Evolutionary conservation across 805 yeast species (phyloP), one percentile per base, ranked within the genome.

Genomic region (Saccharomycopsis capsularis): DNA sequence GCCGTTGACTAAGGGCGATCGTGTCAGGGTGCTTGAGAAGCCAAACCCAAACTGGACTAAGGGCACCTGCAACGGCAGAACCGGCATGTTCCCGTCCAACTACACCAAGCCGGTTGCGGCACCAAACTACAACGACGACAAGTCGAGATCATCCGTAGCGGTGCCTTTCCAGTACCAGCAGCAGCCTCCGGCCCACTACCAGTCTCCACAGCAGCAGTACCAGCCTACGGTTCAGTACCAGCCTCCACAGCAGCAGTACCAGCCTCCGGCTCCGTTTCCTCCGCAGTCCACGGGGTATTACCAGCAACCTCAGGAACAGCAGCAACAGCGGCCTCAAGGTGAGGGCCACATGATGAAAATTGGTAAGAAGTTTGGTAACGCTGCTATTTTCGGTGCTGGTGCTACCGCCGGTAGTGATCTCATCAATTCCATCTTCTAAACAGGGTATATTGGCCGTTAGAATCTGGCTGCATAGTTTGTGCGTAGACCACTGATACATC

Each of bases 331-430:
- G 29, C 56, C 61, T 11, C 70, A 66, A 40, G 54, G 56, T 13
- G 53, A 56, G 44, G 63, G 63, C 19, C 61, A 57, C 19, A 55
- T 82, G 51, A 78, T 78, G 65, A 81, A 75, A 59, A 78, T 86
- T 57, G 95, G 95, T 23, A 74, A 85, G 55, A 83, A 86, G 65
- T 68, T 90, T 51, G 96, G 95, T 52, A 80, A 88, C 57, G 95
- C 97, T n/a, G 90, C 95, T 32, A 78, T 90, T 43, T 91, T 88
- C 56, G 97, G 97, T 66, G 96, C 95, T 7, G 98, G 98, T 71
- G 95, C 97, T 36, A 82, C 96, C 1, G 71, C 90, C 47, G 98
- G 98, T 60, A 75, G 86, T 40, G 88, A 85, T 59, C 58, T 91
- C 45, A 86, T 90, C 37, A 21, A 84, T 59, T 74, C 85, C 39